A percentile compares a stretch with the other conserved stretches of the same genome.
phyloP scores from a whole-genome alignment of 805 yeast species.

The Deakozyma indianensis region DNA sequence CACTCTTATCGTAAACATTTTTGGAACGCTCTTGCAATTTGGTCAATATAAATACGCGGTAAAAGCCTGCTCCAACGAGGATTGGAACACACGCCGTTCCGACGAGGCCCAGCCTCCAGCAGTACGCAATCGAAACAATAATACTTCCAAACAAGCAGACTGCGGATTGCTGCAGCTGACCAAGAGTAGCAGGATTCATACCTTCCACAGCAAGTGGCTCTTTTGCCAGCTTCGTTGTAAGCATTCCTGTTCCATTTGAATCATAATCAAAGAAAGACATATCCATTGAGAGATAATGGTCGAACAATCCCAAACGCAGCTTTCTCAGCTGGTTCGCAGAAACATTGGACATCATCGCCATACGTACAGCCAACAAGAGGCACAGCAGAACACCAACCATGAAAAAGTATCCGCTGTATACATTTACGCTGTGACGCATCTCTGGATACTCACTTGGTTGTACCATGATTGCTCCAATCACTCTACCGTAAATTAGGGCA shows the following conservation, averaged over 20 bases:
- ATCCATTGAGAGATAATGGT: slow-evolving; percentile 24
- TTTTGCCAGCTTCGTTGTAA: slow-evolving; percentile 24
- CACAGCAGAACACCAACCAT: not conserved
- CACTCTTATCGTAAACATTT: slow-evolving; percentile 24
- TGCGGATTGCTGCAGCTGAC: slow-evolving; percentile 23
- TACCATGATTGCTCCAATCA: slow-evolving; percentile 10
- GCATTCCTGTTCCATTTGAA: slow-evolving; percentile 24
- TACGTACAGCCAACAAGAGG: not conserved
- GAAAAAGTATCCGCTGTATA: slow-evolving; percentile 1
- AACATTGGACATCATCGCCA: slow-evolving; percentile 10
- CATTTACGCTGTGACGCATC: slow-evolving; percentile 10
- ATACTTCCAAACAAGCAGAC: slow-evolving; percentile 26
- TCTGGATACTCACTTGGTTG: slow-evolving; percentile 6
- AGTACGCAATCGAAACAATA: slow-evolving; percentile 24
- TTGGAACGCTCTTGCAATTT: slow-evolving; percentile 23
- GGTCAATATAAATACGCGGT: slow-evolving; percentile 22
- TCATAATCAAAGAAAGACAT: slow-evolving; percentile 23
- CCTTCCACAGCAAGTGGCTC: slow-evolving; percentile 27
- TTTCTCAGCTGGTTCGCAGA: slow-evolving; percentile 21
- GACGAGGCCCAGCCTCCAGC: slow-evolving; percentile 27
- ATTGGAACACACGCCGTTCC: slow-evolving; percentile 25
- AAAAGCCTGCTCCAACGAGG: slow-evolving; percentile 25
- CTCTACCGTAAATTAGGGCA: slow-evolving; percentile 13
- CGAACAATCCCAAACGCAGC: slow-evolving; percentile 19
- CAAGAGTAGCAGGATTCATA: slow-evolving; percentile 26